Percentiles rank a stretch among this genome's conserved stretches.
Conservation (phyloP, 768 basidiomycete genomes). For the Lepiota venenata region DNA sequence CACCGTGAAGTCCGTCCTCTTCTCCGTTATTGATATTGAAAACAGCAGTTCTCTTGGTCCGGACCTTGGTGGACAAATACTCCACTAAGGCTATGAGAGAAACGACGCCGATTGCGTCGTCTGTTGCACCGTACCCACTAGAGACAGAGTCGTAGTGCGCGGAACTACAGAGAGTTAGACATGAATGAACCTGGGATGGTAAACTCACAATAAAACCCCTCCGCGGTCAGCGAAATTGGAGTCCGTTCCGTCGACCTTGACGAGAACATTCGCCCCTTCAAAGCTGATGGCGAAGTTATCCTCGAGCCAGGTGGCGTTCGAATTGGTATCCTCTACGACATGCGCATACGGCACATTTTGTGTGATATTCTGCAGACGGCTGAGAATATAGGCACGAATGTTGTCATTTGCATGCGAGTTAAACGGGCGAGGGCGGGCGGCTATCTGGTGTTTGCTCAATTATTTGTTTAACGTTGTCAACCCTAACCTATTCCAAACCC, state of each 20-base stretch:
- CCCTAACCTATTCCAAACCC: neutral
- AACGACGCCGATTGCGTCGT: conserved; percentile 65
- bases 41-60: conserved; percentile 54
- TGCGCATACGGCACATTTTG: neutral
- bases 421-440: conserved; percentile 14
- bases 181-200: conserved; percentile 34
- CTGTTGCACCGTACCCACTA: conserved; percentile 62
- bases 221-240: conserved; percentile 24
- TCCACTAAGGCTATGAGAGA: conserved; percentile 56
- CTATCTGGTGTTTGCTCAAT: conserved; percentile 8
- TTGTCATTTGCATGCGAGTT: conserved; percentile 17
- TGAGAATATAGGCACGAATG: conserved; percentile 14
- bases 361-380: conserved; percentile 10
- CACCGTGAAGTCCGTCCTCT: conserved; percentile 66
- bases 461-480: neutral
- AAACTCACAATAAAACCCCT: conserved; percentile 40
- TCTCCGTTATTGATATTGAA: conserved; percentile 83
- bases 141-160: conserved; percentile 78
- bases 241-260: conserved; percentile 52
- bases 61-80: conserved; percentile 37
- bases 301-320: conserved; percentile 41
- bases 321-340: conserved; percentile 20
- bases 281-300: conserved; percentile 35
- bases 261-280: conserved; percentile 58
- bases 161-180: conserved; percentile 44